Conservation (phyloP, 2,329 filamentous ascomycete species). For the Ophiosphaerella narmari region DNA sequence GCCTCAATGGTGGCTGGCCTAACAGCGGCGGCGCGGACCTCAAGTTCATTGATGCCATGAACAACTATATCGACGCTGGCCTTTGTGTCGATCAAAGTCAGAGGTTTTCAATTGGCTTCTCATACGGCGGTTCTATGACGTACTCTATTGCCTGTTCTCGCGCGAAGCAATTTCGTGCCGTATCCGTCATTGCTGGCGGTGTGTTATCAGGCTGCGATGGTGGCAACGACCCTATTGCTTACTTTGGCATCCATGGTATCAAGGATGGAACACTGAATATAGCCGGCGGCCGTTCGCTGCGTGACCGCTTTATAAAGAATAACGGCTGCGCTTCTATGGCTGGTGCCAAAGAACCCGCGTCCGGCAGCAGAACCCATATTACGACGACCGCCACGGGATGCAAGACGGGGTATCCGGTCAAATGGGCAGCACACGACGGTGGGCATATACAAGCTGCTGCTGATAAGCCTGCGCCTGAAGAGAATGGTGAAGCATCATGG, state of each 20-base stretch:
- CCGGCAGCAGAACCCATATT: conserved; percentile 11
- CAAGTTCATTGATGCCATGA: conserved; percentile 47
- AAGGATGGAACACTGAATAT: conserved; percentile 45
- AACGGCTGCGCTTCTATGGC: conserved; percentile 39
- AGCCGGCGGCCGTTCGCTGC: conserved; percentile 37
- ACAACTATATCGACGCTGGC: conserved; percentile 44
- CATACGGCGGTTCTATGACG: conserved; percentile 51
- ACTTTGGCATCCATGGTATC: conserved; percentile 48
- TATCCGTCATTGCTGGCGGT: conserved; percentile 33
- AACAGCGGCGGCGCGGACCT: conserved; percentile 51
- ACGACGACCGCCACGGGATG: conserved; percentile 28
- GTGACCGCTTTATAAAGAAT: conserved; percentile 46
- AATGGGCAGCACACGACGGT: conserved; percentile 31
- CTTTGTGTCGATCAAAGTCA: conserved; percentile 50
- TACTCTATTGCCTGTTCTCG: conserved; percentile 51
- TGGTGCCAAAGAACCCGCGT: conserved; percentile 18
- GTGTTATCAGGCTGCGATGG: conserved; percentile 26
- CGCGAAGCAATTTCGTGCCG: conserved; percentile 46
- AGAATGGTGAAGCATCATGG: conserved; percentile 11
- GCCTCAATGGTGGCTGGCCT: conserved; percentile 47
- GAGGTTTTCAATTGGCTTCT: conserved; percentile 52
- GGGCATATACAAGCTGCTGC: conserved; percentile 11
- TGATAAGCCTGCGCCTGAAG: conserved; percentile 21
- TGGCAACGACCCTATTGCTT: conserved; percentile 29
- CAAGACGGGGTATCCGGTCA: conserved; percentile 36